phyloP scores from a whole-genome alignment of 2,329 filamentous ascomycete species.

The Phialophora verrucosa region DNA sequence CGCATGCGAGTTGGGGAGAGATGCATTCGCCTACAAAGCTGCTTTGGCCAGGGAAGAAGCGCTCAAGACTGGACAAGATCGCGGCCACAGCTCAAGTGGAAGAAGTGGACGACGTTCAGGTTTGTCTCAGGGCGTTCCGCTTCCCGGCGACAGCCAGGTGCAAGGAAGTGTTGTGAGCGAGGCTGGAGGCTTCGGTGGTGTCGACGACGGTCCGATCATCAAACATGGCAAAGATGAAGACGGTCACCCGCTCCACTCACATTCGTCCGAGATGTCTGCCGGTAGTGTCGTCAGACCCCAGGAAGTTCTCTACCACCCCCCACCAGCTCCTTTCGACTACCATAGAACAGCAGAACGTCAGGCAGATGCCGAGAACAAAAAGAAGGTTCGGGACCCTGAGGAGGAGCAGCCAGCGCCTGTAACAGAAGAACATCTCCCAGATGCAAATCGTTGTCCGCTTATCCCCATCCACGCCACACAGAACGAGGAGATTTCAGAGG shows the following conservation, averaged over 20 bases:
- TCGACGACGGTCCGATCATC: constrained; percentile 35
- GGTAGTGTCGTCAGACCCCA: constrained; percentile 38
- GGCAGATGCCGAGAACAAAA: constrained; percentile 30
- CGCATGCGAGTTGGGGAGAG: constrained; percentile 66
- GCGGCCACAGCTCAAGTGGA: constrained; percentile 50
- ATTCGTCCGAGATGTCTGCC: constrained; percentile 37
- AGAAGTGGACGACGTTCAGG: constrained; percentile 47
- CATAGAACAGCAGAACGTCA: constrained; percentile 36
- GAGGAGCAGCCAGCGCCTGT: constrained; percentile 39
- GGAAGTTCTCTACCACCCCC: constrained; percentile 38
- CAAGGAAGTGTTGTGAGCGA: constrained; percentile 61
- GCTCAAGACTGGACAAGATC: constrained; percentile 46
- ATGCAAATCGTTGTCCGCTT: constrained; percentile 43
- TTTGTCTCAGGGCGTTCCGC: constrained; percentile 52
- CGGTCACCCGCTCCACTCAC: constrained; percentile 28
- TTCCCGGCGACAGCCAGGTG: constrained; percentile 51
- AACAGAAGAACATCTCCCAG: constrained; percentile 40
- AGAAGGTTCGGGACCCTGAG: constrained; percentile 25
- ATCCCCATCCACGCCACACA: constrained; percentile 63
- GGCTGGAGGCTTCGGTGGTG: constrained; percentile 56
- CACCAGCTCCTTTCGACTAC: constrained; percentile 38
- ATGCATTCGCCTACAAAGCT: constrained; percentile 58
- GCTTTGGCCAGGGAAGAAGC: constrained; percentile 52
- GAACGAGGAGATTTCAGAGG: constrained; percentile 47
- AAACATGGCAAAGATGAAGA: constrained; percentile 27